Evolutionary conservation across 78 protist species (phyloP), one percentile per base, ranked within the genome.

Genomic region (Creolimax fragrantissima): DNA sequence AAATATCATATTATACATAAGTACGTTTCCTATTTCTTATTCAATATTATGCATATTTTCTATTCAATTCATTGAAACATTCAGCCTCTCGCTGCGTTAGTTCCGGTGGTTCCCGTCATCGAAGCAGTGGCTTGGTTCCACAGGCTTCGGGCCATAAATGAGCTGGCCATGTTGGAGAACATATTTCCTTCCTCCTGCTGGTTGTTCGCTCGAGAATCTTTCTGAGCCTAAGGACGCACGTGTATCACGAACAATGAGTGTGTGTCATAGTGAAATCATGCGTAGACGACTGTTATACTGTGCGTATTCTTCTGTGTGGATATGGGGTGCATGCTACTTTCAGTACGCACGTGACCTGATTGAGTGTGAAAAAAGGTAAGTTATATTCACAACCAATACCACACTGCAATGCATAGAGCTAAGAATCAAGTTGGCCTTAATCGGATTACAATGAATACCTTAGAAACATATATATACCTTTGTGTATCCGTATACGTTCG

Each of bases 401-500:
- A n/a, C n/a, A n/a, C n/a, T n/a, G n/a, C n/a, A n/a, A n/a, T n/a
- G n/a, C n/a, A n/a, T n/a, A n/a, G n/a, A n/a, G n/a, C n/a, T n/a
- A n/a, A n/a, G n/a, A n/a, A n/a, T n/a, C n/a, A n/a, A n/a, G n/a
- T n/a, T n/a, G n/a, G n/a, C n/a, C n/a, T n/a, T n/a, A n/a, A n/a
- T n/a, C n/a, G n/a, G n/a, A n/a, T n/a, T n/a, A n/a, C n/a, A n/a
- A n/a, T n/a, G n/a, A n/a, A n/a, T n/a, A n/a, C n/a, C n/a, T n/a
- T n/a, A n/a, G n/a, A n/a, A n/a, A n/a, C n/a, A 58, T 17, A 58
- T 32, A 1, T 58, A 24, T 58, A 58, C 74, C 91, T 93, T 92
- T 17, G 94, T 93, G 92, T 96, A 96, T 4, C 98, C 97, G 2
- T 92, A 3, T 3, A 94, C 92, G 41, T 96, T 95, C 43, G 93